Conservation (phyloP, 1,284 basidiomycete species). For the Inonotus hispidus region DNA sequence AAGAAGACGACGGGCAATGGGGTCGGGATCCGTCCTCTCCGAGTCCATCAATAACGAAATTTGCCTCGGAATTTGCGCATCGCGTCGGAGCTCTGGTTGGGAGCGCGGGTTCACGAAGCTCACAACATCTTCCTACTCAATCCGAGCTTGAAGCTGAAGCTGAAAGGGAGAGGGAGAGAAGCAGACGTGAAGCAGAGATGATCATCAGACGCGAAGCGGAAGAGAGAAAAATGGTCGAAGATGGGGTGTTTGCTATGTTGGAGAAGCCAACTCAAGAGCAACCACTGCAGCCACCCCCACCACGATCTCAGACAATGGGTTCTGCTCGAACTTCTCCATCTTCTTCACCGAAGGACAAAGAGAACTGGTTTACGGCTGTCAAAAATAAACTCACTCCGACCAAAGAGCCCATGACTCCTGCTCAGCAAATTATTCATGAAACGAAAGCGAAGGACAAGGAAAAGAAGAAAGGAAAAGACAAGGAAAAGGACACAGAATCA, state of each 20-base stretch:
- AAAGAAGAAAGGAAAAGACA: slow-evolving; percentile 40
- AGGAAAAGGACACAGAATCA: slow-evolving; percentile 41
- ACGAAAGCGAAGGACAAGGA: slow-evolving; percentile 64
- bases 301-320: slow-evolving; percentile 47
- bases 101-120: slow-evolving; percentile 36
- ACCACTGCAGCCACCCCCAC: slow-evolving; percentile 43
- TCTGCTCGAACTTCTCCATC: slow-evolving; percentile 55
- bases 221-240: slow-evolving; percentile 60
- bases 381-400: slow-evolving; percentile 72
- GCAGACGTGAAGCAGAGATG: slow-evolving; percentile 66
- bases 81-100: slow-evolving; percentile 60
- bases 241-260: slow-evolving; percentile 69
- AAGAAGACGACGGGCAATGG: slow-evolving; percentile 29
- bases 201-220: slow-evolving; percentile 67
- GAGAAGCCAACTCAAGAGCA: slow-evolving; percentile 30
- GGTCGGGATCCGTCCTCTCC: slow-evolving; percentile 51
- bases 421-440: slow-evolving; percentile 71
- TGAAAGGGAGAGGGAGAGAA: slow-evolving; percentile 64
- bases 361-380: slow-evolving; percentile 62
- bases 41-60: slow-evolving; percentile 60
- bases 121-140: slow-evolving; percentile 48
- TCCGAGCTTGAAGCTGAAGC: slow-evolving; percentile 77
- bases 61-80: slow-evolving; percentile 66
- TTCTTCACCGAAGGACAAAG: slow-evolving; percentile 52
- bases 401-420: slow-evolving; percentile 71